Conservation (phyloP, 495 filamentous ascomycete species). For the Penicillium canariense region DNA sequence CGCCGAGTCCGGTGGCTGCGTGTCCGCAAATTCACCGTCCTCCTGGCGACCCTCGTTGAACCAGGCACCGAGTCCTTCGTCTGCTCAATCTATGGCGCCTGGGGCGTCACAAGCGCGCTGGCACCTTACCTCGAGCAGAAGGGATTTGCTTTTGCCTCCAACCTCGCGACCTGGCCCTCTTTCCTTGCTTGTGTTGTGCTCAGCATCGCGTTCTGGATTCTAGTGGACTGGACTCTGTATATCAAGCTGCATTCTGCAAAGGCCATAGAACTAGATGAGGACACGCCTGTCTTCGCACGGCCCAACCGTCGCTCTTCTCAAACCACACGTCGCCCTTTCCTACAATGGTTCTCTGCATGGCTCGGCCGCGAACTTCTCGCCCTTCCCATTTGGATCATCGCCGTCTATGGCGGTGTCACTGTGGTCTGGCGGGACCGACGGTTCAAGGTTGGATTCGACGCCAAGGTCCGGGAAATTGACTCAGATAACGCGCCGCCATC, state of each 20-base stretch:
- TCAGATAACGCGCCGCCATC: constrained; percentile 2
- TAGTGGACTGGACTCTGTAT: constrained; percentile 71
- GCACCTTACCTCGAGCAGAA: constrained; percentile 55
- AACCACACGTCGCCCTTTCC: constrained; percentile 52
- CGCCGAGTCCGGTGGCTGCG: constrained; percentile 88
- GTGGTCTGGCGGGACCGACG: constrained; percentile 82
- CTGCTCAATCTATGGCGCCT: constrained; percentile 76
- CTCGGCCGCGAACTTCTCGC: constrained; percentile 78
- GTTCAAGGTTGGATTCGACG: constrained; percentile 80
- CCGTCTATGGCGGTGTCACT: constrained; percentile 76
- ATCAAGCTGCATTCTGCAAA: constrained; percentile 66
- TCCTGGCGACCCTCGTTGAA: constrained; percentile 87
- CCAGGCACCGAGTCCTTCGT: constrained; percentile 89
- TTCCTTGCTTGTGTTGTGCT: constrained; percentile 65
- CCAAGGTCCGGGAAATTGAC: constrained; percentile 63
- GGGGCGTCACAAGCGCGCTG: constrained; percentile 67
- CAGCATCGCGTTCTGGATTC: constrained; percentile 67
- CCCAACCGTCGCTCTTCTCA: constrained; percentile 25
- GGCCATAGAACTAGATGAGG: constrained; percentile 66
- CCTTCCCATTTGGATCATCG: constrained; percentile 82
- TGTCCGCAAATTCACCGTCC: constrained; percentile 91
- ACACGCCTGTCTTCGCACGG: constrained; percentile 71
- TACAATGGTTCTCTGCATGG: constrained; percentile 80
- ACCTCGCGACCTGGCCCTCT: constrained; percentile 61
- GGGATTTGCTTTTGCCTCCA: constrained; percentile 44